Base-by-base conservation (phyloP, 441 rosid genomes). In the Euphorbia schlechtendalii region DNA sequence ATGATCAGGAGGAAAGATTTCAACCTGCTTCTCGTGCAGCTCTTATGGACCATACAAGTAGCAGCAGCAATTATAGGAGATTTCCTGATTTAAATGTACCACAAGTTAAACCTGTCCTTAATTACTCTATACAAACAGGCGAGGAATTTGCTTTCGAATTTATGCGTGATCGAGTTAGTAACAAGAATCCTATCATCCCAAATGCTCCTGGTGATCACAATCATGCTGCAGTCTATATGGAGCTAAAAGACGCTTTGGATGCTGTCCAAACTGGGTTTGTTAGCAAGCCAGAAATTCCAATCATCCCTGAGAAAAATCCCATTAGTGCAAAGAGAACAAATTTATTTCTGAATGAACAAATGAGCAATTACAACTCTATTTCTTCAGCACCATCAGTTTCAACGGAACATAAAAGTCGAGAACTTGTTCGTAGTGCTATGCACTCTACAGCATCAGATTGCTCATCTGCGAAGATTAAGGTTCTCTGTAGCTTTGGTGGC, bases 61-160 rank as follows among this genome's bases (percentile, higher is more conserved):
- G 79, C 71, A 71, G 74, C 57, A 77, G 70, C 72, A 24, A 73
- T 71, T 71, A 51, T 66, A 22, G 66, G 65, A 80, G 79, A 59
- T 83, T 80, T 73, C 80, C 74, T 61, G 80, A 80, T 56, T 72
- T 62, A 21, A 77, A 72, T 66, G 70, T 55, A 58, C 66, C 84
- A 8, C 95, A 83, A 80, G 88, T 73, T 67, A 87, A 82, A 69
- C 90, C 96, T 18, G 96, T 85, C 25, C 90, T 55, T 46, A 88
- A 86, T 81, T 92, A 68, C 82, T 92, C 98, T 68, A 85, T 90
- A 71, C 93, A 84, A 74, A 92, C 97, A 3, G 98, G 98, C 13
- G 98, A 92, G 78, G 98, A 92, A 77, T 92, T 92, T 76, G 84
- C 96, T 74, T 80, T 92, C 60, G 98, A 92, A 76, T 92, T 92